phyloP scores from a whole-genome alignment of 2,329 filamentous ascomycete genomes.

The Cercospora nicotianae region DNA sequence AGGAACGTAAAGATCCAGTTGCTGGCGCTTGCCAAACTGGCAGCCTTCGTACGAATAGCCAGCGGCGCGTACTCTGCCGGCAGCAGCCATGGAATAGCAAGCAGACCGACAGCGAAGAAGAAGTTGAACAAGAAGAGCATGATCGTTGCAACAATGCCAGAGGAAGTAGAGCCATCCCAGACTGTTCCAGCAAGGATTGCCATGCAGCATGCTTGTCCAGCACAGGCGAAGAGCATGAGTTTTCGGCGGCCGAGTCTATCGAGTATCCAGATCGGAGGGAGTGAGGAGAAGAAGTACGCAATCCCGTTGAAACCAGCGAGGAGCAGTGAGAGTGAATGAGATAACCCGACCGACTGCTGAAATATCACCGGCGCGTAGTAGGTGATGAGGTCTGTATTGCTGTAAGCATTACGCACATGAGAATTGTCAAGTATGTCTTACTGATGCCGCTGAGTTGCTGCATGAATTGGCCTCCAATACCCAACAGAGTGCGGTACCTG shows the following conservation, averaged over 20 bases:
- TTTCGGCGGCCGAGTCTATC: slow-evolving; percentile 58
- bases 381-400: neutral
- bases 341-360: slow-evolving; percentile 52
- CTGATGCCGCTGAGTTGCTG: slow-evolving; percentile 43
- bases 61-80: slow-evolving; percentile 92
- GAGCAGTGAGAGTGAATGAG: slow-evolving; percentile 44
- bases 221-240: slow-evolving; percentile 41
- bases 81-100: slow-evolving; percentile 89
- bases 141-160: slow-evolving; percentile 43
- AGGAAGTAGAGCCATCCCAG: slow-evolving; percentile 40
- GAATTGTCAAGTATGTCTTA: slow-evolving; percentile 19
- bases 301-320: slow-evolving; percentile 53
- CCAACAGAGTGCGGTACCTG: slow-evolving; percentile 44
- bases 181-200: slow-evolving; percentile 50
- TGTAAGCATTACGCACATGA: slow-evolving; percentile 19
- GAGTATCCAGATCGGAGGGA: slow-evolving; percentile 47
- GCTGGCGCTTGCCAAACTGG: slow-evolving; percentile 77
- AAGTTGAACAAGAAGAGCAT: slow-evolving; percentile 46
- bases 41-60: slow-evolving; percentile 92
- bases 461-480: slow-evolving; percentile 50
- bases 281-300: slow-evolving; percentile 43
- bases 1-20: slow-evolving; percentile 45
- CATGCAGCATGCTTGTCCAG: slow-evolving; percentile 45
- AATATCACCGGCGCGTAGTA: slow-evolving; percentile 45
- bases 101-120: slow-evolving; percentile 38